These are phyloP conservation scores for Dillenia suffruticosa DNA, from an alignment of 164 flowering plant genomes.

Conservation along the genomic window DNA sequence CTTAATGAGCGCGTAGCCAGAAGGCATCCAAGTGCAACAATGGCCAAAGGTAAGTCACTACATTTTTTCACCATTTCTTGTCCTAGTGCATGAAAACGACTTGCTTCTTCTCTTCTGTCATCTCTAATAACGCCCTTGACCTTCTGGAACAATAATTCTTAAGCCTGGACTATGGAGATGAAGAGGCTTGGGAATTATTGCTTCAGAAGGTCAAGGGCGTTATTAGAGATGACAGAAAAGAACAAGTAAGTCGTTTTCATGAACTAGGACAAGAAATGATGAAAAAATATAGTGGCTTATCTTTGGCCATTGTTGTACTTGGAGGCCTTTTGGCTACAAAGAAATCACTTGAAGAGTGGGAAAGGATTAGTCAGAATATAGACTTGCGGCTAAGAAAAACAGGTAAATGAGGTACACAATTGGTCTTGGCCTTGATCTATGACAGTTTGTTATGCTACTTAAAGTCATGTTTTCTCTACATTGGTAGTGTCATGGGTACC, in stretches of 20 bases:
- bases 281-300: neutral
- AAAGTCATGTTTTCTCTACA: neutral
- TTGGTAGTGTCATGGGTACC: too few species aligned
- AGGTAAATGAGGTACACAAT: too few species aligned
- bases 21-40: neutral
- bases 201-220: too few species aligned
- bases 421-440: neutral
- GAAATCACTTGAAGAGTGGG: neutral
- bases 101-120: too few species aligned
- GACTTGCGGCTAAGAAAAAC: neutral
- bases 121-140: too few species aligned
- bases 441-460: neutral
- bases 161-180: too few species aligned
- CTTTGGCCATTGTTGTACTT: neutral
- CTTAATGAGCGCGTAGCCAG: constrained; percentile 50
- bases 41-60: neutral
- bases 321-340: neutral
- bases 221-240: too few species aligned
- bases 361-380: neutral
- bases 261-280: too few species aligned
- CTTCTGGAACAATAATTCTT: too few species aligned
- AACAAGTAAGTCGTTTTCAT: too few species aligned
- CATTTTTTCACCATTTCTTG: neutral
- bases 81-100: too few species aligned
- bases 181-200: too few species aligned